Evolutionary conservation across 768 basidiomycete genomes (phyloP).

Genomic region (Cystobasidium ongulense): DNA sequence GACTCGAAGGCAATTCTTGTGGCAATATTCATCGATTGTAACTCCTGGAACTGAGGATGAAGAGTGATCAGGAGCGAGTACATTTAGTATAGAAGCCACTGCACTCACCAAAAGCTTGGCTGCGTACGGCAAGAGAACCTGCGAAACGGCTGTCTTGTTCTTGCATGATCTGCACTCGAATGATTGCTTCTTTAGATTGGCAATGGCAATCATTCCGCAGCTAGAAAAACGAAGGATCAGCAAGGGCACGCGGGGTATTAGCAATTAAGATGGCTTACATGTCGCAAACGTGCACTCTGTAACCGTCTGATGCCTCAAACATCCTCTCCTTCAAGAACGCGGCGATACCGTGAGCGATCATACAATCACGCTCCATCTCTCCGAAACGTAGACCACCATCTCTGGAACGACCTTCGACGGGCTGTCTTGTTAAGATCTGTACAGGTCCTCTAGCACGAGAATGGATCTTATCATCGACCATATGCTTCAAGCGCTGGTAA

Average conservation of each 20-base stretch:
- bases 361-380: conserved; percentile 92
- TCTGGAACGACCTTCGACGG: conserved; percentile 95
- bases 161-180: conserved; percentile 97
- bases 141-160: conserved; percentile 70
- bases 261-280: conserved; percentile 56
- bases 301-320: conserved; percentile 44
- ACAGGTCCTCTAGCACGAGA: conserved; percentile 94
- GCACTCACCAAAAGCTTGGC: conserved; percentile 67
- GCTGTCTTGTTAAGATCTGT: conserved; percentile 93
- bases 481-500: conserved; percentile 97
- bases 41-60: conserved; percentile 50
- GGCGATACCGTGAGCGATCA: conserved; percentile 99
- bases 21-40: conserved; percentile 93
- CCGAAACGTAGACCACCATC: conserved; percentile 99
- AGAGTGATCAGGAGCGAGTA: not conserved
- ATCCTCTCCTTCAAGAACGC: conserved; percentile 95
- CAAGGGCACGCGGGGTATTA: conserved; percentile 21
- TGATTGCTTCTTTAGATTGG: conserved; percentile 98
- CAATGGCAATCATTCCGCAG: conserved; percentile 93
- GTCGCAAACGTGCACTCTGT: conserved; percentile 85
- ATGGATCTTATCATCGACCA: conserved; percentile 99
- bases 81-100: not conserved
- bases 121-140: conserved; percentile 75
- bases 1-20: conserved; percentile 53
- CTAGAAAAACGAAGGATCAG: conserved; percentile 46